Evolutionary conservation across 441 rosid genomes (phyloP), one percentile per base, ranked within the genome.

Genomic region (Jatropha podagrica): DNA sequence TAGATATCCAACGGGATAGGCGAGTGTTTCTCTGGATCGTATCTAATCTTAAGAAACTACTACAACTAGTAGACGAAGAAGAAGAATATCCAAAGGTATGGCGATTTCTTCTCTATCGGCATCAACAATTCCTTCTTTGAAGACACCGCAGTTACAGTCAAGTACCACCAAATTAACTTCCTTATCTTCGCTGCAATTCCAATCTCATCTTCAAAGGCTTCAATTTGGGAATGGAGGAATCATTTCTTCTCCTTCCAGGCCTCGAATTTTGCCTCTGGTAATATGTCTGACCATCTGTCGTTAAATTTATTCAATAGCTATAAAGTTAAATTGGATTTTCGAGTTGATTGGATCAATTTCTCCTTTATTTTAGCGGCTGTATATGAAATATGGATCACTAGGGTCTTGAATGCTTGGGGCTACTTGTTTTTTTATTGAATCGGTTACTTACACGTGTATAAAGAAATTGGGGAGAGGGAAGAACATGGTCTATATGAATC

Each of bases 21-120:
- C 23, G 27, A 41, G 18, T 1, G 1, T 64, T 41, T 65, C 65
- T 27, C 49, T 7, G 12, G 5, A 41, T 66, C 42, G 14, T 5
- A 23, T 41, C 15, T 70, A 4, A 52, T 70, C 32, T 3, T 3
- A 7, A 18, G 63, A 8, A 59, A n/a, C 32, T 7, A 4, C 5
- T 2, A 69, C 17, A 4, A 26, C 9, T 15, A 17, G 58, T 13
- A 42, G 54, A 41, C 20, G 55, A 42, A 59, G 27, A 59, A 23
- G 23, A 23, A 23, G 23, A 23, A 23, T 65, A 63, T 42, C 17
- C 48, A 42, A 73, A 65, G 27, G 13, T 67, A 91, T 91, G 97
- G 88, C 89, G 84, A 79, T 83, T 65, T 89, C 87, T 56, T 77
- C 76, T 17, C 63, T 85, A 2, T 80, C 90, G 0, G 83, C 91